Base-by-base conservation (phyloP, 495 filamentous ascomycete species). In the Patellaria atrata region DNA sequence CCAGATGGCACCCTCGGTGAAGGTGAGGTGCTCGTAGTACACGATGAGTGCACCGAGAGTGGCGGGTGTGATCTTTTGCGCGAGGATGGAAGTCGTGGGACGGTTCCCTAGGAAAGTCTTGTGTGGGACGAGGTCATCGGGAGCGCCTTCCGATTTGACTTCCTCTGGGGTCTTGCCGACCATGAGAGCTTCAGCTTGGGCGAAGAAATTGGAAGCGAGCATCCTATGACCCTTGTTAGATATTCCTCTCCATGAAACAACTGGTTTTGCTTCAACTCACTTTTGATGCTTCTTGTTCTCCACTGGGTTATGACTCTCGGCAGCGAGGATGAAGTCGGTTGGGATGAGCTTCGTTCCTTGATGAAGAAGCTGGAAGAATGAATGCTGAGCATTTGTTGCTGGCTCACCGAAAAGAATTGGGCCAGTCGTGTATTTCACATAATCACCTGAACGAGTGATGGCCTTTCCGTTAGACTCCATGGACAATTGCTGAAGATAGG, bases 401-500 rank as follows among this genome's bases (percentile, higher is more conserved):
- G 89, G 89, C 67, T 96, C 89, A 51, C 89, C 89, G 57, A 97
- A 97, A 35, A 97, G 63, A 59, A 97, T 81, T 14, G 89, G 70
- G 16, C 81, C 89, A 11, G 89, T 97, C 33, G 86, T 94, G 67
- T 96, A 96, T 58, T 93, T 91, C 55, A 93, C 85, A 30, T 91
- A 80, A 27, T 84, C 70, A 41, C 84, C 85, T 40, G 72, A 73
- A 32, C 87, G 83, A 41, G 89, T 93, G 58, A 96, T 82, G 36
- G 83, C 81, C 70, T 97, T 97, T 50, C 89, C 89, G 61, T 97
- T 97, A 49, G 91, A 96, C 65, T 97, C 89, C 89, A 97, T 97
- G 44, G 85, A 96, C 30, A 97, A 70, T 60, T 97, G 89, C 62
- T 97, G 89, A 20, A 97, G 80, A 64, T 97, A 97, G 42, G 89